Evolutionary conservation across 305 asterid genomes (phyloP), one percentile per base, ranked within the genome.

Genomic region (Plantago coronopus): DNA sequence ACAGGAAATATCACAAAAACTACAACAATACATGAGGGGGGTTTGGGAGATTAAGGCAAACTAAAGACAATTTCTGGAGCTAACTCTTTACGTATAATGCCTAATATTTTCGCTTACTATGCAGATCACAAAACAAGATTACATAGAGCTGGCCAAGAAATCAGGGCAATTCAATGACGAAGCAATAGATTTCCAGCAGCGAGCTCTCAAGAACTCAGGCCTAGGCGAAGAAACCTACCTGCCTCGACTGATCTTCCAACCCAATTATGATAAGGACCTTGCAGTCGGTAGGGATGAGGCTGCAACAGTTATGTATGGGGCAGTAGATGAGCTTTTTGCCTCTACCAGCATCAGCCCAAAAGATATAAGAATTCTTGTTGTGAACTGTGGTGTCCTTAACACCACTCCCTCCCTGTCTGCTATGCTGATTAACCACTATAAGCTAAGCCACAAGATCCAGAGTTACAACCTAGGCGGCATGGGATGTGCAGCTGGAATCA

Each of bases 351-450:
- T 80, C 46, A 63, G 69, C 19, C 76, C 78, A 2, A 77, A 73
- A 10, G 86, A 75, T 72, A 65, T 85, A 17, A 74, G 55, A 57
- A 75, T 83, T 73, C 80, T 85, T 14, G 70, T 85, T 0, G 88
- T 85, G 58, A 85, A 85, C 61, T 85, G 90, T 6, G 83, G 88
- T 22, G 57, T 79, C 15, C 78, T 85, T 56, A 80, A 79, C 72
- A 74, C 90, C 53, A 85, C 94, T 19, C 94, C 94, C 1, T 85
- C 94, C 13, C 87, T 83, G 48, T 83, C 89, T 0, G 84, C 89
- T 66, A 85, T 85, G 94, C 50, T 85, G 7, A 72, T 85, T 71
- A 80, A 85, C 73, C 89, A 72, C 58, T 85, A 85, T 70, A 81
- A 79, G 63, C 71, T 83, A 21, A 59, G 76, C 51, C 79, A 64